These are phyloP conservation scores for Pseudogymnoascus destructans DNA, from an alignment of 2,329 filamentous ascomycete species.

Conservation along the genomic window DNA sequence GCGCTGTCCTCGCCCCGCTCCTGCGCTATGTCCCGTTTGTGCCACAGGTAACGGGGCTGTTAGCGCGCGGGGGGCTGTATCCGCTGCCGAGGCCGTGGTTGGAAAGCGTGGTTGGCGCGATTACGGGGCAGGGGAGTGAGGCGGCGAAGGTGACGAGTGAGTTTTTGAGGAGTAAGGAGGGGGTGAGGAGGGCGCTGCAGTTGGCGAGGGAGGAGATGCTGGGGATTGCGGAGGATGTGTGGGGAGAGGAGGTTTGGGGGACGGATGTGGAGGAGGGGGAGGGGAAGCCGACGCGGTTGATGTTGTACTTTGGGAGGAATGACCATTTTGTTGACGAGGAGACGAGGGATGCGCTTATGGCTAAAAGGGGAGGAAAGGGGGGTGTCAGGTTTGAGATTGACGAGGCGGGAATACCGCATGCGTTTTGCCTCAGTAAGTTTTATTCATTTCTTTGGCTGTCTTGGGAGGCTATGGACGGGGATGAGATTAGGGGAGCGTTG, in stretches of 20 bases:
- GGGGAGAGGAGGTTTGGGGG: constrained; percentile 48
- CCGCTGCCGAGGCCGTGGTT: constrained; percentile 31
- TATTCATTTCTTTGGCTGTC: neutral
- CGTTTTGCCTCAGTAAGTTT: constrained; percentile 43
- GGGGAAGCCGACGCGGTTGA: neutral
- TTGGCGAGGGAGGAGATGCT: constrained; percentile 47
- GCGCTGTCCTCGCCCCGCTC: constrained; percentile 26
- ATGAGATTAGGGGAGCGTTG: neutral
- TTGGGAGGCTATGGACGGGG: neutral
- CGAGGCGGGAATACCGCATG: constrained; percentile 43
- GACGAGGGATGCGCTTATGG: constrained; percentile 43
- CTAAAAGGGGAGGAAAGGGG: constrained; percentile 23
- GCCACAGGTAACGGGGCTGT: constrained; percentile 15
- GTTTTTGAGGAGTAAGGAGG: constrained; percentile 44
- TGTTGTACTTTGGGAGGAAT: constrained; percentile 10
- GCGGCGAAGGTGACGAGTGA: constrained; percentile 37
- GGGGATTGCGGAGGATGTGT: constrained; percentile 44
- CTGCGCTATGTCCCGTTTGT: neutral
- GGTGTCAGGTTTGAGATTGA: constrained; percentile 33
- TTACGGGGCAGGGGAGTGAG: constrained; percentile 36
- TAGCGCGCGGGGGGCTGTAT: constrained; percentile 28
- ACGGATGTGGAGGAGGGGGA: constrained; percentile 16
- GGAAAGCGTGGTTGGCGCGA: constrained; percentile 30
- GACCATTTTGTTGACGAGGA: constrained; percentile 51
- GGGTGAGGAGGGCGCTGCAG: constrained; percentile 45